Evolutionary conservation across 192 early-diverging fungal genomes (phyloP), one percentile per base, ranked within the genome.

Genomic region (Linnemannia exigua): DNA sequence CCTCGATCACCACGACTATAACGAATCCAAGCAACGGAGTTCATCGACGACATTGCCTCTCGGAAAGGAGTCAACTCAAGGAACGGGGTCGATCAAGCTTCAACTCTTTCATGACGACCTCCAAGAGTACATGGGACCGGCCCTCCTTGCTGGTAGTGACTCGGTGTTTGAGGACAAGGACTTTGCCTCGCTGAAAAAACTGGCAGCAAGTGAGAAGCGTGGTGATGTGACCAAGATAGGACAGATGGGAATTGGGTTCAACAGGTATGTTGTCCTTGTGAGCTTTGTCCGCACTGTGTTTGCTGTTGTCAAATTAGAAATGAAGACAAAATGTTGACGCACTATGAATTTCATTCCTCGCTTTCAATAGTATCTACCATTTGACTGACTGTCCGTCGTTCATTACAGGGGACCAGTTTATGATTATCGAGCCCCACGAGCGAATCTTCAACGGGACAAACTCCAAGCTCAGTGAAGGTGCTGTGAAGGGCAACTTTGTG

Each of bases 341-440:
- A 8, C 19, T 58, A 5, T 70, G 14, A 0, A 16, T 44, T 1
- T 58, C 22, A 31, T 70, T 70, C 8, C 51, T 51, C 35, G 22
- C 63, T 46, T 67, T 54, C 12, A 1, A 46, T 44, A 83, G 81
- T 31, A 79, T 89, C 48, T 89, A 89, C 28, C 88, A 89, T 66
- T 36, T 87, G 58, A 88, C 87, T 6, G 88, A 89, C 52, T 72
- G 74, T 12, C 82, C 87, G 0, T 84, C 80, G 36, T 80, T 89
- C 48, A 75, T 89, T 44, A 75, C 82, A 8, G 87, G 68, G 0
- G 75, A 81, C 20, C 54, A 88, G 25, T 44, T 86, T 1, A 72
- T 88, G n/a, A 54, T 88, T 16, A 66, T 89, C n/a, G 88, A 89
- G 37, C 88, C 88, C 0, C 88, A 89, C 33, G 76, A 76, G 28